A percentile compares a stretch with the other conserved stretches of the same genome.
Evolutionary conservation across 371 early-diverging fungal species (phyloP).

Genomic region (Syncephalis fuscata): DNA sequence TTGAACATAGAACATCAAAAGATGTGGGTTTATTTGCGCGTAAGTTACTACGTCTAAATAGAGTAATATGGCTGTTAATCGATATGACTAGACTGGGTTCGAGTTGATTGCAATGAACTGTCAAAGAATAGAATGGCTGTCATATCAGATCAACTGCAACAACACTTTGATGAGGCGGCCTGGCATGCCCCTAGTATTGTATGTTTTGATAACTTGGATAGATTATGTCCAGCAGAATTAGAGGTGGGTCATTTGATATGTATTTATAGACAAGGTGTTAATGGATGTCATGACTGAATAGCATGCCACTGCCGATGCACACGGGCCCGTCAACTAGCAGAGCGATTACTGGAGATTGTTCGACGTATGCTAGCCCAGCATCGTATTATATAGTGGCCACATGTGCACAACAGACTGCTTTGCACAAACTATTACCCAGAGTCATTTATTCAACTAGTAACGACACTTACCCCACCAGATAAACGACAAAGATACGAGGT

Average conservation of each 20-base stretch:
- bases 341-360: constrained; percentile 33
- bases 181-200: constrained; percentile 72
- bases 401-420: constrained; percentile 41
- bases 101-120: constrained; percentile 41
- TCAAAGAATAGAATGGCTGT: constrained; percentile 40
- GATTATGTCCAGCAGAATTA: constrained; percentile 68
- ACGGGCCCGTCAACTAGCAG: constrained; percentile 38
- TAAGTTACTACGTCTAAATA: constrained; percentile 13
- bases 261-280: neutral
- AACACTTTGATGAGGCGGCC: constrained; percentile 41
- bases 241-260: constrained; percentile 25
- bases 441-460: constrained; percentile 49
- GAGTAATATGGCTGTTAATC: constrained; percentile 1
- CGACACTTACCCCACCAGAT: constrained; percentile 47
- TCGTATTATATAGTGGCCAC: constrained; percentile 49
- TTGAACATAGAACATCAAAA: constrained; percentile 19
- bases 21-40: constrained; percentile 31
- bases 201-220: constrained; percentile 94
- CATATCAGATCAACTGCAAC: constrained; percentile 40
- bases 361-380: constrained; percentile 22
- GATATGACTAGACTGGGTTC: constrained; percentile 7
- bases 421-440: constrained; percentile 43
- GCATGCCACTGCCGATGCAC: no score
- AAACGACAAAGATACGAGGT: constrained; percentile 47
- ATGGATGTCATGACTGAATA: no score